A percentile compares a stretch with the other conserved stretches of the same genome.
phyloP scores from a whole-genome alignment of 345 rosid genomes.

The Syzygium aromaticum region DNA sequence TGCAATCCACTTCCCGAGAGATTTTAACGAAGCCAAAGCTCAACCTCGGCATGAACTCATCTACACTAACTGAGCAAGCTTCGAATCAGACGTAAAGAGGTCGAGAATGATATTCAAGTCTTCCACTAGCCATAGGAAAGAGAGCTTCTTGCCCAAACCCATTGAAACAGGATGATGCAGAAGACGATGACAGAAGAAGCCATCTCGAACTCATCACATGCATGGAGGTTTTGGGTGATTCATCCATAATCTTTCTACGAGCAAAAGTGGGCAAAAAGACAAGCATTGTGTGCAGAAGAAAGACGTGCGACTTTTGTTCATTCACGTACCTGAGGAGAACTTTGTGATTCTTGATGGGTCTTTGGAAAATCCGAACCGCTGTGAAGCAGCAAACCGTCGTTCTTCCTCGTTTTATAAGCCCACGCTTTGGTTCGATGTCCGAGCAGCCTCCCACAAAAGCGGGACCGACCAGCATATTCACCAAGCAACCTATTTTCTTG shows the following conservation, averaged over 20 bases:
- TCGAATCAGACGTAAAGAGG: neutral
- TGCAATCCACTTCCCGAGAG: neutral
- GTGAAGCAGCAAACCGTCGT: neutral
- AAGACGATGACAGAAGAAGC: neutral
- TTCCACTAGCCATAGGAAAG: neutral
- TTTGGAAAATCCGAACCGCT: neutral
- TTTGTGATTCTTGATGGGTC: neutral
- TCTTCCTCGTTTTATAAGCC: neutral
- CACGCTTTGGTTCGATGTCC: neutral
- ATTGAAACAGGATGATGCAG: neutral
- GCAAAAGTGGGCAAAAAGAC: neutral
- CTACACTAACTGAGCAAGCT: neutral
- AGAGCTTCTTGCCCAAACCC: neutral
- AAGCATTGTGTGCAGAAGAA: neutral
- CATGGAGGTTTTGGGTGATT: neutral
- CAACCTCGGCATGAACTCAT: neutral
- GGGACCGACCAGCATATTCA: conserved; percentile 11
- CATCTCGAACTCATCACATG: neutral
- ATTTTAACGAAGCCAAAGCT: neutral
- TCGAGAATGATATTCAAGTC: neutral
- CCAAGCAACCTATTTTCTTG: conserved; percentile 13
- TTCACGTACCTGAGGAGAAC: neutral
- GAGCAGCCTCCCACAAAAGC: conserved; percentile 20
- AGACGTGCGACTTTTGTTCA: too few relatives aligned
- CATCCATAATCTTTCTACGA: neutral